A percentile compares a stretch with the other conserved stretches of the same genome.
phyloP scores from a whole-genome alignment of 331 rosid genomes.

The Malus hybrid region DNA sequence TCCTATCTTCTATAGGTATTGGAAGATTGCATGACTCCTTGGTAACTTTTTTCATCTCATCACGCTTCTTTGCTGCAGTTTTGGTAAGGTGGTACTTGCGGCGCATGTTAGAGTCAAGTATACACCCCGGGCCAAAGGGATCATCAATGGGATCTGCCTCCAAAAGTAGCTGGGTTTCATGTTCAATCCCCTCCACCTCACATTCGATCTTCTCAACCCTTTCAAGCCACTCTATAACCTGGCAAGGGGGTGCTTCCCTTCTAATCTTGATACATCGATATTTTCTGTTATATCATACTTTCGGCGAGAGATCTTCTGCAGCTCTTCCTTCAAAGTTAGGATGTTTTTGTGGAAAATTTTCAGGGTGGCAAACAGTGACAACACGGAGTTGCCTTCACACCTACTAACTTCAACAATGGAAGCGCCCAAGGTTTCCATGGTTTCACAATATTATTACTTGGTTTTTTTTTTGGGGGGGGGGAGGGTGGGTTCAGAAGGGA shows the following conservation, averaged over 20 bases:
- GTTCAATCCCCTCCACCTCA: neutral
- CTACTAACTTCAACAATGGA: neutral
- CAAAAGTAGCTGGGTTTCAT: neutral
- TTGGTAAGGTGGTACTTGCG: neutral
- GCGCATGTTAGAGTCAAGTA: neutral
- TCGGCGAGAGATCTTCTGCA: neutral
- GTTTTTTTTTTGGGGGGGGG: neutral
- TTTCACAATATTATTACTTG: neutral
- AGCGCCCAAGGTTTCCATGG: neutral
- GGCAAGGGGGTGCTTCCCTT: constrained; percentile 1
- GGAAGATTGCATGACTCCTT: neutral
- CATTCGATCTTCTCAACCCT: neutral
- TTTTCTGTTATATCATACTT: neutral
- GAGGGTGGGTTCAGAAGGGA: too few relatives aligned
- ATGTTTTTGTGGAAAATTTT: neutral
- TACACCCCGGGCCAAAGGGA: neutral
- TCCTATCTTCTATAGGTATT: neutral
- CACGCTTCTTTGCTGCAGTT: neutral
- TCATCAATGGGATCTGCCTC: neutral
- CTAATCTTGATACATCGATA: neutral
- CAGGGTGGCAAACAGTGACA: neutral
- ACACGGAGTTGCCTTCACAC: neutral
- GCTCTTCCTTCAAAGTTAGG: neutral
- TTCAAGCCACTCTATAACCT: constrained; percentile 4
- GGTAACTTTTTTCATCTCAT: neutral